These are phyloP conservation scores for Vitis hybrid DNA, from an alignment of 177 flowering plant species.

Conservation along the genomic window DNA sequence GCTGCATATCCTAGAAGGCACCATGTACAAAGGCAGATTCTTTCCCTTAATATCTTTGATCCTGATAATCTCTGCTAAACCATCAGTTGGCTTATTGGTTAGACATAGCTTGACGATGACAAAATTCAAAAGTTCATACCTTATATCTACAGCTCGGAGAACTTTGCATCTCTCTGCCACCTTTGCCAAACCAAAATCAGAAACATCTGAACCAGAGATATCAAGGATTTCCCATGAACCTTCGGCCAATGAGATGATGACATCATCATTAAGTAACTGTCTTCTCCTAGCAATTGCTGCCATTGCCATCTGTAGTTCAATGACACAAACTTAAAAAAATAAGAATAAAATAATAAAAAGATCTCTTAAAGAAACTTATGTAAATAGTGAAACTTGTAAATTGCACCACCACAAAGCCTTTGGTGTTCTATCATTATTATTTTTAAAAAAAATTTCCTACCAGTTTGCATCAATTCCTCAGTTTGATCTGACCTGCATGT, in stretches of 20 bases:
- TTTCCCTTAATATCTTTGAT: no score
- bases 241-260: constrained; percentile 73
- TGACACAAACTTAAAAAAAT: background rate
- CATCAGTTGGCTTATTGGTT: no score
- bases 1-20: no score
- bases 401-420: background rate
- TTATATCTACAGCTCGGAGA: constrained; percentile 76
- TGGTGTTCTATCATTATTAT: background rate
- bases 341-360: background rate
- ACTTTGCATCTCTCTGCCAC: constrained; percentile 50
- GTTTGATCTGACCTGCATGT: background rate
- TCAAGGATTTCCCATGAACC: constrained; percentile 81
- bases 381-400: background rate
- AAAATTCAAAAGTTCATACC: constrained; percentile 35
- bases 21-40: no score
- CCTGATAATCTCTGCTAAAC: no score
- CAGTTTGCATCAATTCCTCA: background rate
- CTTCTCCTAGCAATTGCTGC: constrained; percentile 83
- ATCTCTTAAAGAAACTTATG: background rate
- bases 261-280: constrained; percentile 66
- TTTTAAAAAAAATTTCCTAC: no score
- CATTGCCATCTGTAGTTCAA: constrained; percentile 53
- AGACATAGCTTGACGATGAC: fast-evolving
- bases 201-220: constrained; percentile 77
- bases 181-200: constrained; percentile 66